Evolutionary conservation across 495 filamentous ascomycete species (phyloP), one percentile per base, ranked within the genome.

Genomic region (Hypoxylon perforatum): DNA sequence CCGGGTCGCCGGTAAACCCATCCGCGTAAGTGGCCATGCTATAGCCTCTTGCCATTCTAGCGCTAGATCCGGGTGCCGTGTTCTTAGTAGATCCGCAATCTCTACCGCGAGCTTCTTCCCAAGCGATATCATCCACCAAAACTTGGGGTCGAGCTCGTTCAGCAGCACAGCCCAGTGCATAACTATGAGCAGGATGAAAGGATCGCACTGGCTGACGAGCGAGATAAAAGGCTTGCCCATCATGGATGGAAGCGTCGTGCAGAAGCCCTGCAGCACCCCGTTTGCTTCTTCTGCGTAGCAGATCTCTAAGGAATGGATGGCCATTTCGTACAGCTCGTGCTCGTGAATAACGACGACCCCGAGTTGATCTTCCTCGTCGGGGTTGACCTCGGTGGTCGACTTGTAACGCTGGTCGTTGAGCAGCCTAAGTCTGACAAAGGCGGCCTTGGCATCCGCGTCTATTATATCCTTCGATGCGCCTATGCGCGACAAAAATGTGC

Each of bases 101-200:
- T 75, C 70, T 22, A 28, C 9, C 7, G 56, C 67, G 8, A 73
- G 25, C 9, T 51, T 25, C 36, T 49, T 21, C 14, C 58, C 61
- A 21, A 65, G 25, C 12, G 57, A 35, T 2, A 1, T 12, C 36
- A 41, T 15, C 68, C 71, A 73, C 73, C 65, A 67, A 22, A 56
- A 67, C 17, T 46, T 35, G 21, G 12, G 8, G 10, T 59, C 60
- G 2, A 67, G 9, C 23, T 49, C 61, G 17, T 63, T 51, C 21
- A 78, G 4, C 14, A 75, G 53, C 33, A 78, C 70, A 1, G 57
- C 56, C 71, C 73, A 78, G 54, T 75, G 67, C 63, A 75, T 66
- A 41, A 75, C 30, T 5, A 78, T 73, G 46, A 75, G 72, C 35
- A 78, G 49, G 4, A 74, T 57, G 61, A 76, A 71, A 12, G 76